Evolutionary conservation across 2,329 filamentous ascomycete genomes (phyloP), one percentile per base, ranked within the genome.

Genomic region (Purpureocillium lavendulum): DNA sequence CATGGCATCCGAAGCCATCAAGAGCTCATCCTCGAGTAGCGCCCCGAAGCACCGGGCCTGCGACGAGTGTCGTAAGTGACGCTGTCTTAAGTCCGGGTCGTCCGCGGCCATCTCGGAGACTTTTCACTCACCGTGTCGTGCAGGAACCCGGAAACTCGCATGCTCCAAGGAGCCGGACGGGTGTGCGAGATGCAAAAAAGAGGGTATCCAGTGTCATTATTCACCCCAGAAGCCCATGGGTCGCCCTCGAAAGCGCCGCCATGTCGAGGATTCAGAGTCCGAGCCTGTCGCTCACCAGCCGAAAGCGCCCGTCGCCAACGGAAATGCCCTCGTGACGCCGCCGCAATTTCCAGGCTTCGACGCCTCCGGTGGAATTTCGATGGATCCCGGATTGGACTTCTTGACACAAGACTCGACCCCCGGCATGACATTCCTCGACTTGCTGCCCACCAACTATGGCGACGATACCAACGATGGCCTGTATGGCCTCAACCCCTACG

Each of bases 181-280:
- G 40, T 83, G 79, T 54, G 59, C 66, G 7, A 70, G 79, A 41
- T 83, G 79, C 52, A 65, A 60, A 40, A 67, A 66, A 40, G 78
- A 82, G 48, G 67, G 65, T 41, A 70, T 80, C 32, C 40, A 44
- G 32, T 83, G 79, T 50, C 65, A 75, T 46, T 83, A 82, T 58
- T 82, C 77, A 7, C 63, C 69, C 11, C 79, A 82, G 54, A 82
- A 82, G 57, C 75, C 65, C 31, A 82, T 82, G 78, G 79, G 79
- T 4, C 66, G 79, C 32, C 79, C 79, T 16, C 65, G 77, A 40
- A 82, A 82, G 58, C 65, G 74, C 41, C 68, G 62, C 14, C 56
- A 57, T 32, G 45, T 56, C 24, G 64, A 67, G 12, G 49, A 52
- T 10, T 3, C 39, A 4, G 30, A 33, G 5, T 8, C 39, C 10